Conservation (phyloP, 1,284 basidiomycete genomes). For the Leccinum pallidistipes region DNA sequence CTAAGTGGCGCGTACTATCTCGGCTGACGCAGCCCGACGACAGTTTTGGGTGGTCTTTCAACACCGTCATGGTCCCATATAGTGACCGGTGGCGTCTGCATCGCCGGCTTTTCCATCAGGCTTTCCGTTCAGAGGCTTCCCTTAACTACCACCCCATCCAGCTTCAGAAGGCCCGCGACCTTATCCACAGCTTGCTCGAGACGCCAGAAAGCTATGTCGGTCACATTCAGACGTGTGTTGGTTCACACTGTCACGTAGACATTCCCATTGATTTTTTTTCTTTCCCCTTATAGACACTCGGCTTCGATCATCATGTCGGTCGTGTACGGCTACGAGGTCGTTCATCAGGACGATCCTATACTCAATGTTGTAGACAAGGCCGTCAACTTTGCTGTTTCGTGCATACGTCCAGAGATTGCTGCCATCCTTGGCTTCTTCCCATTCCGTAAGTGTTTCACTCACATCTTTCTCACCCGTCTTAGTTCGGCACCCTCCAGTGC, state of each 20-base stretch:
- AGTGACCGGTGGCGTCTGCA: slow-evolving; percentile 33
- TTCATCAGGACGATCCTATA: slow-evolving; percentile 28
- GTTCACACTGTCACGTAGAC: background rate
- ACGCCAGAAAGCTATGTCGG: slow-evolving; percentile 16
- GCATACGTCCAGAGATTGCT: slow-evolving; percentile 28
- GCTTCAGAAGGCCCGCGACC: slow-evolving; percentile 28
- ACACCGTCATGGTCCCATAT: slow-evolving; percentile 31
- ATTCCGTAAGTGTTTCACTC: slow-evolving; percentile 19
- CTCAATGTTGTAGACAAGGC: slow-evolving; percentile 24
- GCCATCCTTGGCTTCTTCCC: slow-evolving; percentile 31
- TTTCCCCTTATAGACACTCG: slow-evolving; percentile 21
- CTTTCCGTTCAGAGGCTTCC: slow-evolving; percentile 26
- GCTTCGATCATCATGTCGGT: slow-evolving; percentile 32
- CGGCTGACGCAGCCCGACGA: background rate
- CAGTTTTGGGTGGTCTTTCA: slow-evolving; percentile 33
- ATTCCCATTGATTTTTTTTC: background rate
- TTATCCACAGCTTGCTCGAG: slow-evolving; percentile 28
- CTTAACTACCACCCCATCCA: slow-evolving; percentile 25
- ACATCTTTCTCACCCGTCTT: background rate
- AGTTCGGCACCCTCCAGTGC: slow-evolving; percentile 17
- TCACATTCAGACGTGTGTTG: slow-evolving; percentile 30
- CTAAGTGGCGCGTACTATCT: background rate
- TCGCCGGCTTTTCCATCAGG: slow-evolving; percentile 30
- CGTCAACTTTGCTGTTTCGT: slow-evolving; percentile 20
- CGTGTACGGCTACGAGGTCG: slow-evolving; percentile 31